phyloP scores from a whole-genome alignment of 2,329 filamentous ascomycete genomes.

The Emergomyces orientalis region DNA sequence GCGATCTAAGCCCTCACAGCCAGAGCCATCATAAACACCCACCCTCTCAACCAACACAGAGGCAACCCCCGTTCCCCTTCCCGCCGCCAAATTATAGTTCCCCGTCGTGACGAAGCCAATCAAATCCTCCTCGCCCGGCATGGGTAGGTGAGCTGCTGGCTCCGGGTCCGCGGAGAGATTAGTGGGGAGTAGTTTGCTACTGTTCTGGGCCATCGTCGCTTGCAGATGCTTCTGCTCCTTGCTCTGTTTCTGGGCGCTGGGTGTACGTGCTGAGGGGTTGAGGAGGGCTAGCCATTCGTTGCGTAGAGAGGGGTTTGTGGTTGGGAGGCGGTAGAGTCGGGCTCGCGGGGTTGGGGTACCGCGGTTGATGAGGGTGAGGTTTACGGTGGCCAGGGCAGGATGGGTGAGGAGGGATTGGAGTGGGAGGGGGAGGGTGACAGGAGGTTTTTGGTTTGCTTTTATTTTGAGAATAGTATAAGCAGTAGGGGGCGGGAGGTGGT shows the following conservation, averaged over 20 bases:
- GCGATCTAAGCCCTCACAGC: not conserved
- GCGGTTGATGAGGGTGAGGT: slow-evolving; percentile 57
- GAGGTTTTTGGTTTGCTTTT: slow-evolving; percentile 14
- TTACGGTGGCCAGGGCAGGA: slow-evolving; percentile 49
- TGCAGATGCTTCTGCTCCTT: slow-evolving; percentile 13
- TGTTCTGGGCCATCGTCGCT: not conserved
- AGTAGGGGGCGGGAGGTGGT: slow-evolving; percentile 34
- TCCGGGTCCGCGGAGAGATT: slow-evolving; percentile 31
- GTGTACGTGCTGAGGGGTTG: slow-evolving; percentile 16
- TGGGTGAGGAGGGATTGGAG: slow-evolving; percentile 16
- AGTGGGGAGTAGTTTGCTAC: slow-evolving; percentile 12
- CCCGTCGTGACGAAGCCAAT: slow-evolving; percentile 88
- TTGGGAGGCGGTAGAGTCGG: slow-evolving; percentile 78
- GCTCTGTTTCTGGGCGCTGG: slow-evolving; percentile 16
- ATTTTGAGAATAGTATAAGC: slow-evolving; percentile 30
- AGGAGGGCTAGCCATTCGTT: slow-evolving; percentile 55
- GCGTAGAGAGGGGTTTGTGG: slow-evolving; percentile 45
- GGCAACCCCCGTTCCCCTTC: slow-evolving; percentile 66
- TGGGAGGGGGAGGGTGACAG: slow-evolving; percentile 10
- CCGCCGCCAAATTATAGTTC: slow-evolving; percentile 68
- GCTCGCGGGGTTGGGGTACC: slow-evolving; percentile 65
- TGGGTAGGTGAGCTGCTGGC: slow-evolving; percentile 38
- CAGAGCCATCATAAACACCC: slow-evolving; percentile 19
- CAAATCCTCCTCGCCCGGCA: slow-evolving; percentile 66
- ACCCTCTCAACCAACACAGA: slow-evolving; percentile 56